Conservation (phyloP, 1,284 basidiomycete species). For the Tylopilus sp. region DNA sequence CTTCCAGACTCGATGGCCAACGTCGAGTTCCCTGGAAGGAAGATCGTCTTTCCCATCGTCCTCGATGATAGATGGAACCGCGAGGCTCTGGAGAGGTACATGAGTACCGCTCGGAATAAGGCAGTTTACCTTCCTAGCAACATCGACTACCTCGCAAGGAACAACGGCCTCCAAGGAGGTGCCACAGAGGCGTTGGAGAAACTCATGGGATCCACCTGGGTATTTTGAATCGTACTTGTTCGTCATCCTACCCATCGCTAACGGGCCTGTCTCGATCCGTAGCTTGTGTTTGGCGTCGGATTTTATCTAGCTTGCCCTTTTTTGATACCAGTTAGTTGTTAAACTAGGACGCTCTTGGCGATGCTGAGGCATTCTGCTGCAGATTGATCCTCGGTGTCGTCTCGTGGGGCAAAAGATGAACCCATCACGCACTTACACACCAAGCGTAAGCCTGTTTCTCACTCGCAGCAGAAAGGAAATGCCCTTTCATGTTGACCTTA, state of each 20-base stretch:
- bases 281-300: constrained; percentile 72
- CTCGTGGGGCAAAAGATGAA: constrained; percentile 75
- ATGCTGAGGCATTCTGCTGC: background rate
- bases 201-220: constrained; percentile 62
- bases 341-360: background rate
- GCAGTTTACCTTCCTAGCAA: constrained; percentile 80
- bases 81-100: constrained; percentile 68
- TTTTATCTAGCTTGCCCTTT: constrained; percentile 74
- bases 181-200: constrained; percentile 56
- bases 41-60: constrained; percentile 69
- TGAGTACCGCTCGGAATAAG: constrained; percentile 62
- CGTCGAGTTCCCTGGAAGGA: constrained; percentile 62
- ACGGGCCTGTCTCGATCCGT: constrained; percentile 20
- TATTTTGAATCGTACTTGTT: constrained; percentile 32
- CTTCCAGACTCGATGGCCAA: constrained; percentile 54
- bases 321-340: constrained; percentile 61
- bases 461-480: background rate
- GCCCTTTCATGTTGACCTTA: too few relatives aligned
- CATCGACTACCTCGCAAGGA: constrained; percentile 71
- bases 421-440: constrained; percentile 70
- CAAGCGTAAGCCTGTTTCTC: constrained; percentile 53
- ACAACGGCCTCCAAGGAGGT: constrained; percentile 67
- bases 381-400: constrained; percentile 73
- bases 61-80: constrained; percentile 71
- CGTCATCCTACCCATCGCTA: constrained; percentile 9